Conservation (phyloP, 495 filamentous ascomycete species). For the Hypoxylon fuscum region DNA sequence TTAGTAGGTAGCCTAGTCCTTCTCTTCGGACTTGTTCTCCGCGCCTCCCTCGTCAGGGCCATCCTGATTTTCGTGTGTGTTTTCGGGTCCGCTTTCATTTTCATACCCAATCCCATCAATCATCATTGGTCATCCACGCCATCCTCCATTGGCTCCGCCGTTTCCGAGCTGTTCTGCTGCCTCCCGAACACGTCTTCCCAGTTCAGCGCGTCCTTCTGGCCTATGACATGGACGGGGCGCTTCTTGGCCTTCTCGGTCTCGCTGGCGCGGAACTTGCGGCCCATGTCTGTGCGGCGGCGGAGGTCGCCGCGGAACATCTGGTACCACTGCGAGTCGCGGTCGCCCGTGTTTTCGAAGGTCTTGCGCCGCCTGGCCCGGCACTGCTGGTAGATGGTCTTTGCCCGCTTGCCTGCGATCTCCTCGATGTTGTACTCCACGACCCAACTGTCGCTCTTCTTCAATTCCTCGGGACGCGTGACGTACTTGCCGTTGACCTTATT, state of each 20-base stretch:
- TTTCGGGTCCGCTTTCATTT: not conserved
- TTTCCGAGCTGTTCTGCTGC: not conserved
- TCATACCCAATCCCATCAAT: not conserved
- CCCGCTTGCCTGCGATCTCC: slow-evolving; percentile 56
- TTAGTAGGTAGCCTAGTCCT: not conserved
- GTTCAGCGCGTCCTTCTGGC: slow-evolving; percentile 26
- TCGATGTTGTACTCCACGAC: slow-evolving; percentile 76
- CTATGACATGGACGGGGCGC: slow-evolving; percentile 46
- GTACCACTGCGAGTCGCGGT: slow-evolving; percentile 52
- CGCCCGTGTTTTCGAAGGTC: slow-evolving; percentile 37
- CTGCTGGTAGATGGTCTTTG: slow-evolving; percentile 58
- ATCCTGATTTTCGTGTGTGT: not conserved
- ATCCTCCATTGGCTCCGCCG: not conserved
- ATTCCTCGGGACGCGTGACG: slow-evolving; percentile 65
- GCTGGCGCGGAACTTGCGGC: slow-evolving; percentile 39
- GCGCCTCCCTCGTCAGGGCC: not conserved
- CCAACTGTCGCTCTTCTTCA: slow-evolving; percentile 63
- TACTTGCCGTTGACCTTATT: slow-evolving; percentile 75
- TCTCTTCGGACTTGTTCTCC: not conserved
- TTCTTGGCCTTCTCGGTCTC: slow-evolving; percentile 31
- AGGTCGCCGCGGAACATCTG: slow-evolving; percentile 49
- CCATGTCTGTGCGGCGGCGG: slow-evolving; percentile 31
- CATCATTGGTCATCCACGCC: not conserved
- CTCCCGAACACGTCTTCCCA: slow-evolving; percentile 45
- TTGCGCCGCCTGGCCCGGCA: slow-evolving; percentile 62